Evolutionary conservation across 176 grass and related monocot genomes (phyloP), one percentile per base, ranked within the genome.

Genomic region (Oryza glaberrima): DNA sequence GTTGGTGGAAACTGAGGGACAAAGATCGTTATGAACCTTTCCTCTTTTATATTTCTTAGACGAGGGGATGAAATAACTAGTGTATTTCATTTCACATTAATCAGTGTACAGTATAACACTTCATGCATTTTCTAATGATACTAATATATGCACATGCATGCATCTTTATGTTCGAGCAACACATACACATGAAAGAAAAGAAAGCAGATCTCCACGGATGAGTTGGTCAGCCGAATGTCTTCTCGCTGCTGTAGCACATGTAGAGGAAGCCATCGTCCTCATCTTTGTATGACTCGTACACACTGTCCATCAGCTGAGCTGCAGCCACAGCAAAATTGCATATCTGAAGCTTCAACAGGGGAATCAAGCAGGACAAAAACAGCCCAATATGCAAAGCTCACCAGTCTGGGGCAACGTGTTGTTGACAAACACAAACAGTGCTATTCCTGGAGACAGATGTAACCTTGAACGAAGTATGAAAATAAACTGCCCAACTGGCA

Each of bases 241-340:
- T 93, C 77, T 96, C 94, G 48, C 77, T 91, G 80, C 89, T 96
- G 86, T 96, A 94, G 86, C 92, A 97, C 92, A 97, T 90, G 80
- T 94, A 94, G 11, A 97, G 94, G 82, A 97, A 97, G 11, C 88
- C 94, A 65, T 97, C 54, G 6, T 6, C 94, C 25, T 87, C 69
- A 3, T 94, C 92, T 75, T 97, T 97, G 89, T 94, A 85, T 0
- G 87, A 83, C 5, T 87, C 85, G 13, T 97, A 90, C 30, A 97
- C 23, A 1, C 85, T 82, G 23, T 88, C 92, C 82, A 92, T 89
- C 15, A 94, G 73, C 40, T 25, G 83, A 26, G 64, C 94, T 94
- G 74, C 40, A 47, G 20, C 17, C 40, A 13, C 54, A 58, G 20
- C 17, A 70, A 80, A 80, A 15, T 65, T 36, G 32, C 25, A 36